A percentile compares a stretch with the other conserved stretches of the same genome.
Evolutionary conservation across 2,329 filamentous ascomycete species (phyloP).

Genomic region (Ophiocordyceps robertsii): DNA sequence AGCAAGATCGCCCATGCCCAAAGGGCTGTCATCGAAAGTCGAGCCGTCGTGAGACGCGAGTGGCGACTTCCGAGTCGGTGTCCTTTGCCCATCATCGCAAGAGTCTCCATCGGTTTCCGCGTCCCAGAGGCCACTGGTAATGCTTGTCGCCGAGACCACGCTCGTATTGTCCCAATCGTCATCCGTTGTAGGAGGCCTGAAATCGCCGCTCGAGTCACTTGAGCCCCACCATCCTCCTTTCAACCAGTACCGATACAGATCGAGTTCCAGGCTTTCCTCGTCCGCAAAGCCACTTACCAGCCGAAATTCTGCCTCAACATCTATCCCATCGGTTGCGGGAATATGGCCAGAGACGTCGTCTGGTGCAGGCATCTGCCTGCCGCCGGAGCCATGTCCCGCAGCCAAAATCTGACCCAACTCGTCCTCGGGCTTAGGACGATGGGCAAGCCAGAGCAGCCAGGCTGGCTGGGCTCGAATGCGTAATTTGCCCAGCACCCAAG

Average conservation of each 20-base stretch:
- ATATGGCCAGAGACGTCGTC: conserved; percentile 35
- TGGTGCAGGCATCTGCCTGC: background rate
- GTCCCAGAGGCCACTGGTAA: conserved; percentile 20
- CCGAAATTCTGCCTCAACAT: conserved; percentile 71
- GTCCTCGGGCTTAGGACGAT: conserved; percentile 2
- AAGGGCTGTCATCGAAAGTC: conserved; percentile 44
- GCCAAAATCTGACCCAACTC: background rate
- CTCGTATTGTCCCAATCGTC: conserved; percentile 67
- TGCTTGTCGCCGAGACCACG: conserved; percentile 47
- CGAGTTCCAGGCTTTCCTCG: conserved; percentile 57
- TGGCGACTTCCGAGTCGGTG: conserved; percentile 57
- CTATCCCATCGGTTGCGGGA: conserved; percentile 50
- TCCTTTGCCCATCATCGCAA: conserved; percentile 43
- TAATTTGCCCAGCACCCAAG: conserved; percentile 45
- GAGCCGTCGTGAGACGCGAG: conserved; percentile 34
- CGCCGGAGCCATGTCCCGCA: background rate
- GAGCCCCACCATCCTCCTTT: conserved; percentile 75
- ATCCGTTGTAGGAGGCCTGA: conserved; percentile 39
- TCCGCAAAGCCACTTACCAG: conserved; percentile 32
- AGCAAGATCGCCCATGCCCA: conserved; percentile 59
- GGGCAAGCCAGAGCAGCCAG: conserved; percentile 45
- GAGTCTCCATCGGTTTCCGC: conserved; percentile 34
- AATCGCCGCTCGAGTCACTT: conserved; percentile 69
- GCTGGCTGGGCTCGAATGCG: conserved; percentile 19
- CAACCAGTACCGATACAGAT: conserved; percentile 76